Evolutionary conservation across 148 eudicot species (phyloP).

Genomic region (Chenopodium berlandieri): DNA sequence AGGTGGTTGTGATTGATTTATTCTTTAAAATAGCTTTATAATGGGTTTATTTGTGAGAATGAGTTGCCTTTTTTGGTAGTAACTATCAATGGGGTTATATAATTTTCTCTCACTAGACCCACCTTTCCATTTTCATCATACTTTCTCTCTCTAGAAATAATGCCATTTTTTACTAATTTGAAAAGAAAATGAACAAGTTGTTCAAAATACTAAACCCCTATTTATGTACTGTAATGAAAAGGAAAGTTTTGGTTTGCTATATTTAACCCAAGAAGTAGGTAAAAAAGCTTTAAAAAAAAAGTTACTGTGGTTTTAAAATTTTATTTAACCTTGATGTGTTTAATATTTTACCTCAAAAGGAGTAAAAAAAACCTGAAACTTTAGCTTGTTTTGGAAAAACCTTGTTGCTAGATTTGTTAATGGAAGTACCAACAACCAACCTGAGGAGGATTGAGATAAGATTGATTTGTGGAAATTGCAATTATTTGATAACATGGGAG

Average conservation of each 20-base stretch:
- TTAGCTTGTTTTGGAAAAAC: slow-evolving; percentile 23
- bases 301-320: background rate
- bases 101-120: slow-evolving; percentile 17
- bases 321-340: too few species aligned
- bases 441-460: background rate
- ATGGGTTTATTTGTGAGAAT: background rate
- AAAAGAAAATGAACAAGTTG: background rate
- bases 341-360: background rate
- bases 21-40: slow-evolving; percentile 14
- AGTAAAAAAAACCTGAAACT: background rate
- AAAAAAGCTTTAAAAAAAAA: background rate
- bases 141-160: slow-evolving; percentile 7
- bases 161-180: slow-evolving; percentile 11
- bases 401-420: background rate
- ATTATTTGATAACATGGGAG: slow-evolving; percentile 17
- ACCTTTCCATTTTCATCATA: slow-evolving; percentile 35
- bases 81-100: slow-evolving; percentile 29
- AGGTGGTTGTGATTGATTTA: slow-evolving; percentile 30
- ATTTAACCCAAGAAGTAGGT: background rate
- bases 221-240: slow-evolving; percentile 2
- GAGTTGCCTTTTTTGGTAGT: slow-evolving; percentile 33
- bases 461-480: background rate
- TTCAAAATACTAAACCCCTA: slow-evolving; percentile 9
- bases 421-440: background rate
- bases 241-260: slow-evolving; percentile 17